Evolutionary conservation across 805 yeast species (phyloP), one percentile per base, ranked within the genome.

Genomic region (Kluyveromyces lactis): DNA sequence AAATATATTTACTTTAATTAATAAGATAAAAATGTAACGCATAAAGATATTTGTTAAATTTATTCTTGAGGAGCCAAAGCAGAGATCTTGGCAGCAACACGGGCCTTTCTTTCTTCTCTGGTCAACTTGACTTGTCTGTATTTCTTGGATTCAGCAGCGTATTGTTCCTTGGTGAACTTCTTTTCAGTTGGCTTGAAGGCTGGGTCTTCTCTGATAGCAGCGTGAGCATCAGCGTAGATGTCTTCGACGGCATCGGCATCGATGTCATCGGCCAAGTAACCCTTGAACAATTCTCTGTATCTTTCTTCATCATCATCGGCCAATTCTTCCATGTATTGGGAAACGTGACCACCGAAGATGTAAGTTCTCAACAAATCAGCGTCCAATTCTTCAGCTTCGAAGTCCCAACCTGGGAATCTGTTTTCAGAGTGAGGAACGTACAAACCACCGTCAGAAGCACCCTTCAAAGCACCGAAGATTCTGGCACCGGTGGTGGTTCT

Each of bases 401-500:
- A 86, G 73, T 92, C 98, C 95, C 90, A 92, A 77, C 98, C 98
- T 73, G 98, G 98, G 95, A 89, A 92, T 83, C 98, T 89, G 81
- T 89, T 89, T 67, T 95, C 85, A 61, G 95, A 86, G 89, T 92
- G 98, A 59, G 98, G 98, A 67, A 92, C 77, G 89, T 84, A 86
- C 64, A 92, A 78, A 63, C 98, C 98, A 85, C 98, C 98, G 70
- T 92, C 98, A 52, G 97, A 90, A 66, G 98, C 98, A 84, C 98
- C 98, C 83, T 92, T 92, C 66, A 92, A 77, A 67, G 92, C 97
- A 86, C 97, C 98, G 65, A 92, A 92, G 70, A 92, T 79, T 75
- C 95, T 86, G 68, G 97, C 97, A 86, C 98, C 98, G 64, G 97
- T 89, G 76, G 98, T 92, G 75, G 98, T 87, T 83, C 98, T 89